Evolutionary conservation across 768 basidiomycete species (phyloP), one percentile per base, ranked within the genome.

Genomic region (Chalciporus chontae): DNA sequence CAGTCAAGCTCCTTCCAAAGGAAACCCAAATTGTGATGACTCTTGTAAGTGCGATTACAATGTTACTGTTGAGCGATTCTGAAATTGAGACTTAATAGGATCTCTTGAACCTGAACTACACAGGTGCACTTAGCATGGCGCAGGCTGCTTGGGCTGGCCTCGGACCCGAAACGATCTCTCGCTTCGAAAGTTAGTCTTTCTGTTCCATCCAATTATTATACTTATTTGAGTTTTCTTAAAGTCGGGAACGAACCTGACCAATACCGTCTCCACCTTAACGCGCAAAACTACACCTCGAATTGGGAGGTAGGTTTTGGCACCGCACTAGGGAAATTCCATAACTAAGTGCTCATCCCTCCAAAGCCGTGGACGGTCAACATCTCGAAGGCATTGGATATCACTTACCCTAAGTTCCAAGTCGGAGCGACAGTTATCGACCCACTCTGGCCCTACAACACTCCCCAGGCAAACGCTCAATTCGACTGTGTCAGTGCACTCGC

Each of bases 241-340:
- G 77, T 80, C 51, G 79, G 79, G 18, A 80, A 80, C 43, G 79
- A 80, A 61, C 78, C 78, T 2, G 78, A 80, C 57, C 77, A 79
- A 32, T 80, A 78, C 38, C 13, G 23, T 51, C 67, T 68, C 34
- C 29, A 53, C 9, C 74, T 73, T 52, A 72, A 72, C 2, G 71
- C 78, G 23, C 60, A 72, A 52, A 73, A 65, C 18, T 80, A 80
- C 52, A 69, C 72, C 3, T 56, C 57, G 13, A 68, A 69, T 13
- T 79, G 78, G 77, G 69, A 66, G 59, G 78, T 76, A 56, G 43
- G 67, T 17, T 38, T 54, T 23, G 14, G 6, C 23, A 15, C 21
- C 3, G n/a, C n/a, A 27, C 24, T 8, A n/a, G 45, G n/a, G 15
- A 23, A 9, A 18, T 29, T 32, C 17, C 3, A 4, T 23, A 15